Conservation (phyloP, 768 basidiomycete species). For the Mycena maculata region DNA sequence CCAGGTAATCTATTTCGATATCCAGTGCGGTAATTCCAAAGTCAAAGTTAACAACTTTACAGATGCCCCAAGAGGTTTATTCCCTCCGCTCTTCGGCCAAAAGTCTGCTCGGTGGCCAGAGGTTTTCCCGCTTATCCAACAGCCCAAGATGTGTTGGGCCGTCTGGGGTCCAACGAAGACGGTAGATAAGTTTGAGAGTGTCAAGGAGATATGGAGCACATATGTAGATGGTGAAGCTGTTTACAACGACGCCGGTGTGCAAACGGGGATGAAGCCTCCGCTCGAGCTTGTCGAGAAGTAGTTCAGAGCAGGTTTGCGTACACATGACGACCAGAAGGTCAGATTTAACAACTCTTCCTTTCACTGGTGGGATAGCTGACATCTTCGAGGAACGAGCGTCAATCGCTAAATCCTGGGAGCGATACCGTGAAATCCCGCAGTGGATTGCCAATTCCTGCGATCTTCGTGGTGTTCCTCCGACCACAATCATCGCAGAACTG, state of each 20-base stretch:
- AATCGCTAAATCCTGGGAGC: neutral
- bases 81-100: constrained; percentile 39
- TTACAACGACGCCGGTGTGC: constrained; percentile 25
- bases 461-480: neutral
- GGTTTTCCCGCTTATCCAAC: constrained; percentile 39
- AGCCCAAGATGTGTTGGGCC: constrained; percentile 39
- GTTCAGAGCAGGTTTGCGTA: constrained; percentile 22
- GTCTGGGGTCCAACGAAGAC: constrained; percentile 40
- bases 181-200: constrained; percentile 31
- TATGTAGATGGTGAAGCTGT: constrained; percentile 37
- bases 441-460: neutral
- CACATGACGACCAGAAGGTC: neutral
- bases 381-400: neutral
- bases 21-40: too few relatives aligned
- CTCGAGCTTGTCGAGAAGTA: constrained; percentile 38
- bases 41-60: neutral
- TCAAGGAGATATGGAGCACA: constrained; percentile 36
- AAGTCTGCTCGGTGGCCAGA: constrained; percentile 37
- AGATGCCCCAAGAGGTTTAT: constrained; percentile 27
- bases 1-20: constrained; percentile 30
- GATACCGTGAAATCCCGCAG: constrained; percentile 8
- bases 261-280: constrained; percentile 42
- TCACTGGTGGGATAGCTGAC: too few relatives aligned
- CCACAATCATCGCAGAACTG: neutral
- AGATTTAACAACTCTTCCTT: neutral